phyloP scores from a whole-genome alignment of 2,329 filamentous ascomycete genomes.

The Trichoderma sp. region DNA sequence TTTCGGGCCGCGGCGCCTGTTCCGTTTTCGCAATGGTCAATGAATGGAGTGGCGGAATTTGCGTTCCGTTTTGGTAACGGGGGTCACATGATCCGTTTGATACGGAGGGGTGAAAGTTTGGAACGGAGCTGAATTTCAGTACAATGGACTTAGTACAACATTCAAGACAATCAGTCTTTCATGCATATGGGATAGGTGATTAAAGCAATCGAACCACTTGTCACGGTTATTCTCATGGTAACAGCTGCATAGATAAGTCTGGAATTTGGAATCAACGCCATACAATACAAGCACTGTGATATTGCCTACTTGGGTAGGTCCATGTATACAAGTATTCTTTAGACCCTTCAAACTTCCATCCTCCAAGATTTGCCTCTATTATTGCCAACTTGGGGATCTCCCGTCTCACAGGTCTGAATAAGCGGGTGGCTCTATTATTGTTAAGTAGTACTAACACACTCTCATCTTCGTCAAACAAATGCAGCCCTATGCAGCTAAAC shows the following conservation, averaged over 20 bases:
- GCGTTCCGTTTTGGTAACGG: slow-evolving; percentile 6
- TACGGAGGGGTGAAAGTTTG: not conserved
- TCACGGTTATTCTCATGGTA: not conserved
- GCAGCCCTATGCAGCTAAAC: not conserved
- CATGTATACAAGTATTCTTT: not conserved
- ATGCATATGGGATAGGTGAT: not conserved
- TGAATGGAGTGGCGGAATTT: not conserved
- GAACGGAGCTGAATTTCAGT: not conserved
- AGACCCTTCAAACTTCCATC: not conserved
- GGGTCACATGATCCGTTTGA: slow-evolving; percentile 1
- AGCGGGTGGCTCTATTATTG: not conserved
- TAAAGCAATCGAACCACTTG: not conserved
- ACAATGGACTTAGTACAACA: not conserved
- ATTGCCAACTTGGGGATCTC: not conserved
- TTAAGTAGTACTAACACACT: not conserved
- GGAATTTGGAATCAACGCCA: not conserved
- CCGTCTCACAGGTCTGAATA: not conserved
- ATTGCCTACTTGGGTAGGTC: not conserved
- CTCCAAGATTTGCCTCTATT: not conserved
- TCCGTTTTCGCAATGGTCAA: slow-evolving; percentile 13
- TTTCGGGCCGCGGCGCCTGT: slow-evolving; percentile 6
- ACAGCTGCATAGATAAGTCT: not conserved
- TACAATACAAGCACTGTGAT: not conserved
- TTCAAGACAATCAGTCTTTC: not conserved
- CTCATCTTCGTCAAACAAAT: not conserved